Evolutionary conservation across 495 filamentous ascomycete genomes (phyloP).

Genomic region (Astrocystis sublimbata): DNA sequence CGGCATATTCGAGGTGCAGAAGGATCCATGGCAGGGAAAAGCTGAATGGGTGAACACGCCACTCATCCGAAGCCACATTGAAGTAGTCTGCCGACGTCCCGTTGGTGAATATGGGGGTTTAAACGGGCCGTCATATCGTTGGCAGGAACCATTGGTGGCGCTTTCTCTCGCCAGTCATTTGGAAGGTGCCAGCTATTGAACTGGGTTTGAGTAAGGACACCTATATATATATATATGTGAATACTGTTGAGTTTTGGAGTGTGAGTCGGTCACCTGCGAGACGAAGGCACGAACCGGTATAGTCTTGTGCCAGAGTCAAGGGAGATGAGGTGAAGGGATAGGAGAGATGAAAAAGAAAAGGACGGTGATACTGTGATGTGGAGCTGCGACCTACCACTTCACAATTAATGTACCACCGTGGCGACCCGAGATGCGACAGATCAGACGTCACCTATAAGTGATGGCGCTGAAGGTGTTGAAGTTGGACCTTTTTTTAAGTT

Average conservation of each 20-base stretch:
- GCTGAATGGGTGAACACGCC: slow-evolving; percentile 14
- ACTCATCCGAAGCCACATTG: slow-evolving; percentile 14
- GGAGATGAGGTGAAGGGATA: neutral
- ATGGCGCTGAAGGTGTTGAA: neutral
- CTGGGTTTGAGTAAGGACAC: slow-evolving; percentile 16
- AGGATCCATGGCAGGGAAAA: slow-evolving; percentile 12
- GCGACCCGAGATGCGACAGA: slow-evolving; percentile 1
- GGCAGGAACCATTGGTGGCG: slow-evolving; percentile 2
- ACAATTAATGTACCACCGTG: neutral
- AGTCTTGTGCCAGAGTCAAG: neutral
- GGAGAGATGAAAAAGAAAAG: neutral
- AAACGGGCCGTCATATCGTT: slow-evolving; percentile 16
- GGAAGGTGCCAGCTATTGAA: slow-evolving; percentile 1
- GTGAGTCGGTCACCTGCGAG: neutral
- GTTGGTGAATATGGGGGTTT: slow-evolving; percentile 4
- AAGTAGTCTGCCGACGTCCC: neutral
- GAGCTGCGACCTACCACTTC: slow-evolving; percentile 13
- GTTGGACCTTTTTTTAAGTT: neutral
- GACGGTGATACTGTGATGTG: neutral
- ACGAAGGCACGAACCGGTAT: neutral
- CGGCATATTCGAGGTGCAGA: slow-evolving; percentile 7
- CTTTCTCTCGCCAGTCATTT: slow-evolving; percentile 1
- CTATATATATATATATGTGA: too few species aligned
- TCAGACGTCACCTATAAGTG: neutral
- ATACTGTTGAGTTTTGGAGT: neutral